Base-by-base conservation (phyloP, 2,329 filamentous ascomycete species). In the Penicillium sp. region DNA sequence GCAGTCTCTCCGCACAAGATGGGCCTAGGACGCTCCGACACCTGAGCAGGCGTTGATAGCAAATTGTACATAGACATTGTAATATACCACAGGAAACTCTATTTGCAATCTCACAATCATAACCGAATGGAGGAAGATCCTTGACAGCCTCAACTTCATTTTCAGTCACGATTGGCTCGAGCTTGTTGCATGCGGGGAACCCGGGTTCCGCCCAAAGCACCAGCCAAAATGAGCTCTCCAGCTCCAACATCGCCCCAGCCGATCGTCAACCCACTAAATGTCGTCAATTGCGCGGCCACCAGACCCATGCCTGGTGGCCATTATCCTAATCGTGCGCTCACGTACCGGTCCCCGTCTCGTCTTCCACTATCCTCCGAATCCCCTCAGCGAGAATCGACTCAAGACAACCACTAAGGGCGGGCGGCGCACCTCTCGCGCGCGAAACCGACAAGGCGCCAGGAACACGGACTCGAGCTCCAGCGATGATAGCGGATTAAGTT, bases 301-400 rank as follows among this genome's bases (percentile, higher is more conserved):
- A 51, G 81, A 85, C 65, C 79, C 83, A 44, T 83, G 81, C 61
- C 80, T 88, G 48, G 73, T 93, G 51, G 90, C 88, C 43, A 85
- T 93, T 56, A 85, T 91, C 51, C 83, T 93, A 39, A 85, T 92
- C 63, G 86, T 91, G 67, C 85, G 89, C 63, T 90, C 89, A 33
- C 86, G 89, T 63, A 89, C 91, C 66, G 91, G 92, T 16, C 90
- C 92, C 27, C 86, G 87, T 62, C 89, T 95, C 67, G 89, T 95
- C 67, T 96, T 93, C 74, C 91, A 96, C 75, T 95, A 95, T 69
- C 92, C 92, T n/a, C 83, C 87, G 66, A 75, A 78, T 68, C 74
- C 80, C 62, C 74, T 78, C 55, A 72, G 72, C 62, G 73, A 75
- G 54, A 73, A 71, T 59, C 68, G 68, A 33, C 64, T 75, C 39